Evolutionary conservation across 495 filamentous ascomycete genomes (phyloP), one percentile per base, ranked within the genome.

Genomic region (Talaromyces thailandensis): DNA sequence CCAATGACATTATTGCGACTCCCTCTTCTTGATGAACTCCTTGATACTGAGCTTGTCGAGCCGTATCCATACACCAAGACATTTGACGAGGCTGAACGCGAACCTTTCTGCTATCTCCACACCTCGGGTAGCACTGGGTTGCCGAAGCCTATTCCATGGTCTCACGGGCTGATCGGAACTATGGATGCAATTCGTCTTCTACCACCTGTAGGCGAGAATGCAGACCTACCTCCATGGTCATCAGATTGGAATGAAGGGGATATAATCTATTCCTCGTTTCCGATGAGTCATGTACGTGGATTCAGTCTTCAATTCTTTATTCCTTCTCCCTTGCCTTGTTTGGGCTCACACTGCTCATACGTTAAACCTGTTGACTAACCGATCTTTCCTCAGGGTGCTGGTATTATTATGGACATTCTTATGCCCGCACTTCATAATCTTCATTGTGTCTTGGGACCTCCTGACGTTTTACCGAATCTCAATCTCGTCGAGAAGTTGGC

Each of bases 41-140:
- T 58, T 3, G 26, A 37, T 37, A 9, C 26, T 2, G 56, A 35
- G 16, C 37, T 21, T 18, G 14, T 16, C 21, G 53, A 56, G 24
- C 52, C 62, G 4, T 74, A 71, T 55, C 66, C 67, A 3, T 76
- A 74, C 59, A 62, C 28, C 16, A 72, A 74, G 63, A 66, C 63
- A 16, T 76, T 72, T 51, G 67, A 64, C 9, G 66, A 76, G 37
- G 70, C 68, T 62, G 8, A 65, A 58, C 23, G n/a, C n/a, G 66
- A 73, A 25, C 73, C 73, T 0, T 69, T 65, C 60, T 56, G 75
- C 3, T 66, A 73, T 3, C 53, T 76, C 50, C 79, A 81, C 61
- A 80, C 79, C 1, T 78, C 75, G 6, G 79, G 77, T n/a, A 76
- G 74, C n/a, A 79, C 77, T 0, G 76, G 79, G 0, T 63, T 77